Evolutionary conservation across 768 basidiomycete genomes (phyloP).

Genomic region (Leccinum longicurvipes): DNA sequence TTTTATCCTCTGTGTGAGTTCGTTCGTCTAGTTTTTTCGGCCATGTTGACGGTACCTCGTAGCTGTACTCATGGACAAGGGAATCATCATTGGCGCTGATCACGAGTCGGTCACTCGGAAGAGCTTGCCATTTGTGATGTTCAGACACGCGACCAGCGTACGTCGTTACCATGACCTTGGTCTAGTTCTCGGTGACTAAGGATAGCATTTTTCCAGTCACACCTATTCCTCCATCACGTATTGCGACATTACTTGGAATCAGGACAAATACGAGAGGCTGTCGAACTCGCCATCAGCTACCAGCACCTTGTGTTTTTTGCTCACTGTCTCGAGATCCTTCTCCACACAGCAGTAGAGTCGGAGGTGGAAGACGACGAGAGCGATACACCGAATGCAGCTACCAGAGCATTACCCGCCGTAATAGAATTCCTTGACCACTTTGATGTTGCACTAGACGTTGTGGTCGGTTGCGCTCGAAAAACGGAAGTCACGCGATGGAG

Average conservation of each 20-base stretch:
- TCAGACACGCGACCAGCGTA: constrained; percentile 88
- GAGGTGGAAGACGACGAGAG: constrained; percentile 46
- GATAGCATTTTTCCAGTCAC: constrained; percentile 54
- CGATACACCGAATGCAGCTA: constrained; percentile 16
- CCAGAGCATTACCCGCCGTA: constrained; percentile 54
- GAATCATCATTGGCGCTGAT: constrained; percentile 95
- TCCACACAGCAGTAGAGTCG: constrained; percentile 90
- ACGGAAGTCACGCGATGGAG: constrained; percentile 92
- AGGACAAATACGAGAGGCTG: constrained; percentile 65
- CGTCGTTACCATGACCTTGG: constrained; percentile 26
- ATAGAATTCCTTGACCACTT: constrained; percentile 95
- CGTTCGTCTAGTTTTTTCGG: not conserved
- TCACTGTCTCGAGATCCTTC: constrained; percentile 90
- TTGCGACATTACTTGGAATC: constrained; percentile 77
- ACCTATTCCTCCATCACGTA: constrained; percentile 91
- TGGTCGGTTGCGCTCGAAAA: constrained; percentile 94
- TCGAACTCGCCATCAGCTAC: constrained; percentile 83
- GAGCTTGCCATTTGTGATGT: constrained; percentile 85
- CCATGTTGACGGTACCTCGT: constrained; percentile 4
- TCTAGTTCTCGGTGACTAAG: constrained; percentile 2
- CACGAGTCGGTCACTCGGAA: constrained; percentile 75
- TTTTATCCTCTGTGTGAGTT: constrained; percentile 91
- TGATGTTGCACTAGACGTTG: constrained; percentile 85
- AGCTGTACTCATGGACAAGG: constrained; percentile 99
- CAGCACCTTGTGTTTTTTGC: constrained; percentile 88